Percentiles rank a stretch among this genome's conserved stretches.
Evolutionary conservation across 352 stramenopile species (phyloP).

Genomic region (Albugo laibachii): DNA sequence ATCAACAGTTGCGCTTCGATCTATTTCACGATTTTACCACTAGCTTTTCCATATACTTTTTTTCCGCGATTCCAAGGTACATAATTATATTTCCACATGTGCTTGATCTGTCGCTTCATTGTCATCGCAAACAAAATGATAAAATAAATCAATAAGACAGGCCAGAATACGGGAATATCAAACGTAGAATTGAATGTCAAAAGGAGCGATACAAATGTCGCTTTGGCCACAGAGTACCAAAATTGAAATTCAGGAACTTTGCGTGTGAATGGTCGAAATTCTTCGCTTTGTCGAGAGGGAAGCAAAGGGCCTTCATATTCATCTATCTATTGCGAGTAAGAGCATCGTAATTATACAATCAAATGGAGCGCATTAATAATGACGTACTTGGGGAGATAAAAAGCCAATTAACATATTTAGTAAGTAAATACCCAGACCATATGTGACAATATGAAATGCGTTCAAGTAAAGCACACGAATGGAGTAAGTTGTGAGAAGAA

Average conservation of each 20-base stretch:
- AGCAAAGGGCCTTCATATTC: slow-evolving; percentile 71
- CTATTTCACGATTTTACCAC: too few species aligned
- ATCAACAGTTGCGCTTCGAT: too few species aligned
- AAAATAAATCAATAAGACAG: slow-evolving; percentile 98
- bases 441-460: slow-evolving; percentile 97
- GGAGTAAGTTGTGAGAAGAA: slow-evolving; percentile 84
- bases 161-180: slow-evolving; percentile 98
- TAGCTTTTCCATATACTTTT: slow-evolving; percentile 58
- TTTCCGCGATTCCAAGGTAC: slow-evolving; percentile 94
- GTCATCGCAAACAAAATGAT: slow-evolving; percentile 96
- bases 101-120: slow-evolving; percentile 98
- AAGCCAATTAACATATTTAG: slow-evolving; percentile 99
- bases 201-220: slow-evolving; percentile 79
- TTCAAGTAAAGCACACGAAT: slow-evolving; percentile 84
- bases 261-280: slow-evolving; percentile 84
- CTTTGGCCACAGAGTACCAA: slow-evolving; percentile 86
- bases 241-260: slow-evolving; percentile 98
- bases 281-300: slow-evolving; percentile 78
- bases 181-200: slow-evolving; percentile 98
- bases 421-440: slow-evolving; percentile 97
- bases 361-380: not conserved
- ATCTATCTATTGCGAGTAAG: slow-evolving; percentile 29
- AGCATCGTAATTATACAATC: slow-evolving; percentile 1
- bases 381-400: slow-evolving; percentile 87
- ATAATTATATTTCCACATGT: slow-evolving; percentile 99